Conservation (phyloP, 2,329 filamentous ascomycete genomes). For the Zasmidium angulare region DNA sequence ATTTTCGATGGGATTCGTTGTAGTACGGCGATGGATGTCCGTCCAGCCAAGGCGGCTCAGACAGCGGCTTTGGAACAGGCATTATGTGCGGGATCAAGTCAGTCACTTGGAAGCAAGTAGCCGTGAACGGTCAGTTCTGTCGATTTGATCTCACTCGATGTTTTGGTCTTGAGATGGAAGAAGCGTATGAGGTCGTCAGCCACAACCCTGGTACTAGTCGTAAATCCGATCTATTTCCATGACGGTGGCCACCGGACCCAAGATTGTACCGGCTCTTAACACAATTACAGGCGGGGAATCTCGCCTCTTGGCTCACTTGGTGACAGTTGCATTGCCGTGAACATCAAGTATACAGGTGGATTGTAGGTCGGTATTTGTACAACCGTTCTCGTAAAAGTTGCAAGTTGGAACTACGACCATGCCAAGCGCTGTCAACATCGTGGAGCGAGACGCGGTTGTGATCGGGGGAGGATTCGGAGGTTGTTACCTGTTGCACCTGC, state of each 20-base stretch:
- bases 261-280: background rate
- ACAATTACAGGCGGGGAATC: no score
- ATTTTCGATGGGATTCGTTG: conserved; percentile 66
- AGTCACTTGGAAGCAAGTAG: no score
- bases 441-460: conserved; percentile 14
- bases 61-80: conserved; percentile 34
- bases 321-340: no score
- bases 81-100: background rate
- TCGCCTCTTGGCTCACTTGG: no score
- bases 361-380: no score
- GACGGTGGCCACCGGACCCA: background rate
- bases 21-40: conserved; percentile 79
- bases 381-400: background rate
- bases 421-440: conserved; percentile 3
- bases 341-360: no score
- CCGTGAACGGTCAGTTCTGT: no score
- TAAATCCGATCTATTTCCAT: background rate
- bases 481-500: conserved; percentile 23
- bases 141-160: background rate
- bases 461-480: conserved; percentile 20
- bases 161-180: no score
- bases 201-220: background rate
- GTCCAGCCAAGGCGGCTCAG: conserved; percentile 78
- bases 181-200: no score
- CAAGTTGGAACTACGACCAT: background rate